phyloP scores from a whole-genome alignment of 164 flowering plant genomes.

The Pachysandra terminalis region DNA sequence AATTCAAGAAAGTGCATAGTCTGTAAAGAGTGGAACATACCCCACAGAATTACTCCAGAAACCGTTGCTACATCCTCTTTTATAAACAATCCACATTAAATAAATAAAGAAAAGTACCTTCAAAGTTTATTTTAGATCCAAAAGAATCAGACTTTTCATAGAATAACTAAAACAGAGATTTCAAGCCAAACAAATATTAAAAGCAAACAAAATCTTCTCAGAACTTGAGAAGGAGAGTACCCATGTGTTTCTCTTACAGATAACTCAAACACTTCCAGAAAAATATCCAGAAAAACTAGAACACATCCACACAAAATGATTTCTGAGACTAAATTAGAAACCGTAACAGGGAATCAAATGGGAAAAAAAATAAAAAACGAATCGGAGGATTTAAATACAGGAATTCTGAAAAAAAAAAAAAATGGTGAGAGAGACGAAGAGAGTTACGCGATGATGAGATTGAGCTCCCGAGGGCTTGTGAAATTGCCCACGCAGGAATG shows the following conservation, averaged over 20 bases:
- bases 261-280: background rate
- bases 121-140: no score
- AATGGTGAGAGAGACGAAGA: background rate
- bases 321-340: no score
- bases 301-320: no score
- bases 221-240: background rate
- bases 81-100: no score
- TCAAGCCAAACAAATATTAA: no score
- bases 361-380: background rate
- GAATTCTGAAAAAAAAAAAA: background rate
- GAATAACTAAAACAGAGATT: no score
- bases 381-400: background rate
- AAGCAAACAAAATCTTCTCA: background rate
- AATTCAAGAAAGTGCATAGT: no score
- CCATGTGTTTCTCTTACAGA: background rate
- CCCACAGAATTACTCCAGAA: no score
- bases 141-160: no score
- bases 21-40: no score
- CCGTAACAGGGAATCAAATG: background rate
- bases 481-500: conserved; percentile 98
- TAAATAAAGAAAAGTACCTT: no score
- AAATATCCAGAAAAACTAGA: background rate
- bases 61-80: no score
- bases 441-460: conserved; percentile 84
- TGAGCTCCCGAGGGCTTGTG: conserved; percentile 91